Evolutionary conservation across 179 eudicot species (phyloP), one percentile per base, ranked within the genome.

Genomic region (Silene coronaria): DNA sequence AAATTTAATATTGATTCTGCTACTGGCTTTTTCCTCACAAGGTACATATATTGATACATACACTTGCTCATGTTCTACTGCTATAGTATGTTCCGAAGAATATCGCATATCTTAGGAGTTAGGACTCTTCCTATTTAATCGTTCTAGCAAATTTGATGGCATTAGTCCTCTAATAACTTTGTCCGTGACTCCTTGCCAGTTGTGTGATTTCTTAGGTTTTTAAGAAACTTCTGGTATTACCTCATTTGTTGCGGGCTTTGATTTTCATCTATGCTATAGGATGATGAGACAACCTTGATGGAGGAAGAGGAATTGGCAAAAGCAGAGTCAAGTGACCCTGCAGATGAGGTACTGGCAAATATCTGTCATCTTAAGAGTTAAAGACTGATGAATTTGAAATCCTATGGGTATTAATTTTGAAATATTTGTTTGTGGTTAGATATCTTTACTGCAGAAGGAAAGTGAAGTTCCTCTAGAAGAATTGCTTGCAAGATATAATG

Each of bases 261-360:
- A 68, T 74, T 34, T 67, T 67, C 59, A 61, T 81, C 32, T 74
- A 24, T 55, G 10, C 12, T 6, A 36, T 86, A 94, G 98, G 98
- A 94, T 88, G 98, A 94, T 79, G 98, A 94, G 82, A 83, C 96
- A 71, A 92, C 98, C 23, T 80, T 94, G 82, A 84, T 79, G 60
- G 97, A 92, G 82, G 98, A 93, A 87, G 98, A 94, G 79, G 90
- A 89, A 76, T 75, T 90, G 80, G 92, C 88, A n/a, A 89, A 88
- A 77, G 82, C 87, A 30, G 98, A 92, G 76, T 62, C 82, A 59
- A 81, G 73, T 62, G 79, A 84, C 77, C 78, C 89, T 73, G 80
- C 72, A 63, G 94, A 91, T 82, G 98, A 93, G 94, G 98, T 92
- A 69, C 46, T 60, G 6, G 10, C 62, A 24, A 63, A 30, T 62